phyloP scores from a whole-genome alignment of 768 basidiomycete species.

The Naganishia onofrii region DNA sequence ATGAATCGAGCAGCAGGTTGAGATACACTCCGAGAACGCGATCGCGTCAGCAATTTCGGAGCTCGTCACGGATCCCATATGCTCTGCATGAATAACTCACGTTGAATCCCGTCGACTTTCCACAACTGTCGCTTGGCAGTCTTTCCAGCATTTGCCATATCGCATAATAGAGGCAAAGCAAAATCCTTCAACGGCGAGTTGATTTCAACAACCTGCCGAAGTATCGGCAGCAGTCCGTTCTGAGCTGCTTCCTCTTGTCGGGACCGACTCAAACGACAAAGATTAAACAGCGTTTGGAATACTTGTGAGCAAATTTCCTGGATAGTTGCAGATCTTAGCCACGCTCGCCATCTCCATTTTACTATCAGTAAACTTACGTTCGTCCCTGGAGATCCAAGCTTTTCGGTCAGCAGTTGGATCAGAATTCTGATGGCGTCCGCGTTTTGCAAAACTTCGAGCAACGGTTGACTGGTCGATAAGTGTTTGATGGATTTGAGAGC shows the following conservation, averaged over 20 bases:
- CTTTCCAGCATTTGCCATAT: slow-evolving; percentile 91
- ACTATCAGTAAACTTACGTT: slow-evolving; percentile 60
- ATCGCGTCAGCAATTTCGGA: too few relatives aligned
- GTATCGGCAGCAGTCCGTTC: slow-evolving; percentile 86
- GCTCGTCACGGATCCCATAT: too few relatives aligned
- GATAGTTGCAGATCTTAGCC: neutral
- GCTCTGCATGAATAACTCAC: slow-evolving; percentile 34
- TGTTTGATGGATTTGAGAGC: slow-evolving; percentile 95
- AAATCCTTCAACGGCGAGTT: slow-evolving; percentile 94
- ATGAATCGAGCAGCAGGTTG: slow-evolving; percentile 49
- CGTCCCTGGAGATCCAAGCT: slow-evolving; percentile 71
- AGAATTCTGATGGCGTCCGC: slow-evolving; percentile 91
- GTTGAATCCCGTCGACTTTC: slow-evolving; percentile 82
- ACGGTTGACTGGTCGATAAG: slow-evolving; percentile 83
- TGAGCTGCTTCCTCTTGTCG: slow-evolving; percentile 96
- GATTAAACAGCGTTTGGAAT: slow-evolving; percentile 95
- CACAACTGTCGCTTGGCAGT: slow-evolving; percentile 82
- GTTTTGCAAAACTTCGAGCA: slow-evolving; percentile 91
- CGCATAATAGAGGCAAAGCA: slow-evolving; percentile 92
- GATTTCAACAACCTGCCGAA: slow-evolving; percentile 81
- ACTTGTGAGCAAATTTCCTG: slow-evolving; percentile 85
- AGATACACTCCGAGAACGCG: slow-evolving; percentile 43
- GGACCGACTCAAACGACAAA: slow-evolving; percentile 88
- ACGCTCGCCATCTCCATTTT: neutral
- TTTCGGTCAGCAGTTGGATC: slow-evolving; percentile 77